Conservation (phyloP, 176 grass and related monocot species). For the Secale cereale region DNA sequence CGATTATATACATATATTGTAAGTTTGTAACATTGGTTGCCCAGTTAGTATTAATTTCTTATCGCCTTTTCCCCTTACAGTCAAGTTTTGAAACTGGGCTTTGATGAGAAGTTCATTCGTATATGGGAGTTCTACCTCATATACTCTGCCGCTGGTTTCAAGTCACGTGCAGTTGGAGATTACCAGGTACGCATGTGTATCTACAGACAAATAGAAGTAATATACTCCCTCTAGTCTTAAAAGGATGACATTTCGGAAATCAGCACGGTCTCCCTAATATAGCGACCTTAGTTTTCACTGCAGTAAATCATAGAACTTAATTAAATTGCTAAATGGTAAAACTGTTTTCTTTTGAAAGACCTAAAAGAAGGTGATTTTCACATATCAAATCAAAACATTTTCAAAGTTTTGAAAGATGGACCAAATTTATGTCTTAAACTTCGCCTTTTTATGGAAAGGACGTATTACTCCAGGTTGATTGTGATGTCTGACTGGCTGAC, state of each 20-base stretch:
- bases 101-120: not conserved
- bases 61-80: not conserved
- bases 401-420: not conserved
- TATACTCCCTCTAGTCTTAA: too few species aligned
- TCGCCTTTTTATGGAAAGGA: not conserved
- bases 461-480: not conserved
- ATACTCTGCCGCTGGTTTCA: not conserved
- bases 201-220: too few species aligned
- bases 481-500: not conserved
- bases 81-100: not conserved
- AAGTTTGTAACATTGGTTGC: too few species aligned
- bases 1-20: not conserved
- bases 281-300: too few species aligned
- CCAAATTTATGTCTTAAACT: too few species aligned
- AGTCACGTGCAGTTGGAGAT: not conserved
- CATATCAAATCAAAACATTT: not conserved
- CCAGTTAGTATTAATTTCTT: not conserved
- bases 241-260: too few species aligned
- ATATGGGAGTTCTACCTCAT: slow-evolving; percentile 5
- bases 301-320: too few species aligned
- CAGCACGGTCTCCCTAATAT: too few species aligned
- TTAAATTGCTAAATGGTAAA: not conserved
- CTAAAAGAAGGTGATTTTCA: not conserved
- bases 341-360: not conserved
- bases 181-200: not conserved